Conservation (phyloP, 495 filamentous ascomycete genomes). For the Penicillium psychrofluorescens region DNA sequence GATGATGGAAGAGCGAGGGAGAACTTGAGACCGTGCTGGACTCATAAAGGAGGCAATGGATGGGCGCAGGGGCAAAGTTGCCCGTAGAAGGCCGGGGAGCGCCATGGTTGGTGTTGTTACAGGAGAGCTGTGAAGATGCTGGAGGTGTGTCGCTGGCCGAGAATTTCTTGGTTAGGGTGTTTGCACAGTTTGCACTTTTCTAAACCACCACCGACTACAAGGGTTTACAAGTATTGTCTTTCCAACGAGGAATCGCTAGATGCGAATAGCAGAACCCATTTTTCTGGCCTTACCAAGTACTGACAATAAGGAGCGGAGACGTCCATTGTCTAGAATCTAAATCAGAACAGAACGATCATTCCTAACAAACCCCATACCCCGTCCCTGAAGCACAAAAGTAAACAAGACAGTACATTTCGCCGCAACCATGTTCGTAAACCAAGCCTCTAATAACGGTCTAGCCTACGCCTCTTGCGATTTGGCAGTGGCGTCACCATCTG, state of each 20-base stretch:
- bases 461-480: slow-evolving; percentile 1
- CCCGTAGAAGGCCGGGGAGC: slow-evolving; percentile 29
- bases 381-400: no score
- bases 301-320: no score
- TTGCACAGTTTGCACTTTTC: slow-evolving; percentile 32
- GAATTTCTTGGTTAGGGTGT: slow-evolving; percentile 30
- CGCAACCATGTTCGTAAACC: slow-evolving; percentile 18
- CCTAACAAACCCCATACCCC: background rate
- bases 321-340: no score
- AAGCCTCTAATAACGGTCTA: no score
- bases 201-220: no score
- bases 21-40: slow-evolving; percentile 15
- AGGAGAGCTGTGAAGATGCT: background rate
- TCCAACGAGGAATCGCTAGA: background rate
- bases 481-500: slow-evolving; percentile 5
- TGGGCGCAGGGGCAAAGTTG: slow-evolving; percentile 27
- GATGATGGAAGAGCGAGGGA: slow-evolving; percentile 12
- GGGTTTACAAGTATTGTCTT: no score
- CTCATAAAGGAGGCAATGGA: slow-evolving; percentile 22
- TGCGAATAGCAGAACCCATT: no score
- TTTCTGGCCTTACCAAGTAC: no score
- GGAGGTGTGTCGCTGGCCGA: slow-evolving; percentile 19
- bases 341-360: background rate
- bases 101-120: slow-evolving; percentile 15
- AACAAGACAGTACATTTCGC: slow-evolving; percentile 20